These are phyloP conservation scores for Cucurbita maxima DNA, from an alignment of 306 rosid species.

Conservation along the genomic window DNA sequence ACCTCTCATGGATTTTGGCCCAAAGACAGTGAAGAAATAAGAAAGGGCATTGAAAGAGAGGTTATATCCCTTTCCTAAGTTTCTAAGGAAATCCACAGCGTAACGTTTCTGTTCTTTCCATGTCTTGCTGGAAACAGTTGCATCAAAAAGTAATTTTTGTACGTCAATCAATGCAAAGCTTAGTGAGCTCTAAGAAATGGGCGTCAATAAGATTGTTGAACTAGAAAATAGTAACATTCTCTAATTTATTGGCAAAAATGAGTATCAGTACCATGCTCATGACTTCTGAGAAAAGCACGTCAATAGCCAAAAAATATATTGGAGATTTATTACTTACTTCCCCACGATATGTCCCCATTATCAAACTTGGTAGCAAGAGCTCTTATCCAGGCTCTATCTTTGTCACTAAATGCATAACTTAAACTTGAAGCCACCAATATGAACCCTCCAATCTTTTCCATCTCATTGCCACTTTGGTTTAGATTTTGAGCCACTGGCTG, in stretches of 20 bases:
- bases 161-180: neutral
- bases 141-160: neutral
- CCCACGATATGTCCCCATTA: slow-evolving; percentile 9
- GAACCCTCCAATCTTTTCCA: slow-evolving; percentile 35
- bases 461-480: slow-evolving; percentile 13
- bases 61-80: neutral
- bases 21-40: no score
- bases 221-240: neutral
- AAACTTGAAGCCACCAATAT: slow-evolving; percentile 49
- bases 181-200: neutral
- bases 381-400: slow-evolving; percentile 73
- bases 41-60: neutral
- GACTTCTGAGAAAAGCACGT: neutral
- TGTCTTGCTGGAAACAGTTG: neutral
- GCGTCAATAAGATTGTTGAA: neutral
- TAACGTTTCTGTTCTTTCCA: neutral
- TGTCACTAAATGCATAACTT: slow-evolving; percentile 60
- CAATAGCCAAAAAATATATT: neutral
- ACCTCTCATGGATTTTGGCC: neutral
- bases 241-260: neutral
- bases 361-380: slow-evolving; percentile 55
- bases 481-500: slow-evolving; percentile 43
- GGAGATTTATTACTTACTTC: neutral
- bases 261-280: neutral
- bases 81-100: neutral